These are phyloP conservation scores for Colletotrichum liaoningense DNA, from an alignment of 2,329 filamentous ascomycete genomes.

Conservation along the genomic window DNA sequence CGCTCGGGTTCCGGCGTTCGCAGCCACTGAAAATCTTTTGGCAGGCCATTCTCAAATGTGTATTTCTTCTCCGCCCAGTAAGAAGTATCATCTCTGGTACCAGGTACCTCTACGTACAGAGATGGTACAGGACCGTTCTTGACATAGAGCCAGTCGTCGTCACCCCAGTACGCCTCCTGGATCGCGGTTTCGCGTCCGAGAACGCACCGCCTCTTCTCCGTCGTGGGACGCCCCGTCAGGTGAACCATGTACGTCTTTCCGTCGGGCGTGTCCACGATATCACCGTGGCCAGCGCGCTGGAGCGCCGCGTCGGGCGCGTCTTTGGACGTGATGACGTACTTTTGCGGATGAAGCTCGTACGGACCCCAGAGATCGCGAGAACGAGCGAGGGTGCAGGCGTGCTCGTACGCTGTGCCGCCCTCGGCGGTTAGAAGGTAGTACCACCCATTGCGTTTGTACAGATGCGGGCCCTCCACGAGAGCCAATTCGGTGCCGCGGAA, in stretches of 20 bases:
- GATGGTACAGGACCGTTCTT: constrained; percentile 68
- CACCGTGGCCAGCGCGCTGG: constrained; percentile 65
- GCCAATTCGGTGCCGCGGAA: constrained; percentile 66
- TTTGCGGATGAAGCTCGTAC: constrained; percentile 69
- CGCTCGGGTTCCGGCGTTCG: constrained; percentile 66
- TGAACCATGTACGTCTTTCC: constrained; percentile 67
- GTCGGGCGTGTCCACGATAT: constrained; percentile 65
- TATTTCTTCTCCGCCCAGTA: constrained; percentile 65
- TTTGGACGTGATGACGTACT: constrained; percentile 67
- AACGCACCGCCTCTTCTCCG: constrained; percentile 63
- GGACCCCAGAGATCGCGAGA: constrained; percentile 67
- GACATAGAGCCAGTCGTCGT: constrained; percentile 73
- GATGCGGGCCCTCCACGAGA: constrained; percentile 67
- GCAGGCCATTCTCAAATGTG: constrained; percentile 57
- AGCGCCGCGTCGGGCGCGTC: constrained; percentile 60
- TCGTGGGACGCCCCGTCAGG: constrained; percentile 61
- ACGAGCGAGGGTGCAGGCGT: constrained; percentile 70
- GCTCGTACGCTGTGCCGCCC: constrained; percentile 70
- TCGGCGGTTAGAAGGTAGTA: constrained; percentile 72
- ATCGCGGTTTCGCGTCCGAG: constrained; percentile 67
- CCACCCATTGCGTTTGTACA: constrained; percentile 68
- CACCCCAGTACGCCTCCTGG: constrained; percentile 69
- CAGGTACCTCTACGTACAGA: constrained; percentile 63
- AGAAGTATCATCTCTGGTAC: constrained; percentile 54
- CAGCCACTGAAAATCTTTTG: constrained; percentile 68